Evolutionary conservation across 768 basidiomycete genomes (phyloP).

Genomic region (Lentinula raphanica): DNA sequence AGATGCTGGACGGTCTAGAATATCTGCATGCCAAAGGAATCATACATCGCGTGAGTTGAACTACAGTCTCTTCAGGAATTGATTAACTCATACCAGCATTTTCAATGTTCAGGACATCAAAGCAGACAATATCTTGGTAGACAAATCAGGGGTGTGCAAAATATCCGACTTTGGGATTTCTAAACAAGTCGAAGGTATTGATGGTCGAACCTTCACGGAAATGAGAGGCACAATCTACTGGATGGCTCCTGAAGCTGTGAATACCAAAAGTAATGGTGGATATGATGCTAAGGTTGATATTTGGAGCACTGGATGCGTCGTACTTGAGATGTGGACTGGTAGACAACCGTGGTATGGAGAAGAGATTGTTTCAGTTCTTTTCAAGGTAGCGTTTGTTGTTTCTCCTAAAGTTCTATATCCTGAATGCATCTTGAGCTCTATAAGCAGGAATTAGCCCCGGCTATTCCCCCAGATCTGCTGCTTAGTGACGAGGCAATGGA

Average conservation of each 20-base stretch:
- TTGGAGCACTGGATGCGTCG: slow-evolving; percentile 92
- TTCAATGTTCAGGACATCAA: slow-evolving; percentile 66
- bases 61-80: too few species aligned
- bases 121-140: slow-evolving; percentile 91
- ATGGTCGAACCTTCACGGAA: slow-evolving; percentile 60
- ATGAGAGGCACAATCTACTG: slow-evolving; percentile 93
- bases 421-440: slow-evolving; percentile 45
- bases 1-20: slow-evolving; percentile 81
- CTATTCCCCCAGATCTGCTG: slow-evolving; percentile 63
- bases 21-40: slow-evolving; percentile 86
- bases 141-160: slow-evolving; percentile 80
- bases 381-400: slow-evolving; percentile 51
- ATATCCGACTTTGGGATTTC: slow-evolving; percentile 97
- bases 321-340: slow-evolving; percentile 96
- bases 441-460: slow-evolving; percentile 62
- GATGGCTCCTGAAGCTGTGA: slow-evolving; percentile 91
- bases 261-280: slow-evolving; percentile 55
- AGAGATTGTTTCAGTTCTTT: slow-evolving; percentile 70
- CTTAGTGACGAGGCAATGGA: slow-evolving; percentile 61
- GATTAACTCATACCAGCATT: neutral
- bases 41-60: slow-evolving; percentile 64
- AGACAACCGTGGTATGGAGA: slow-evolving; percentile 79
- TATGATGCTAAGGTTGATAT: slow-evolving; percentile 96
- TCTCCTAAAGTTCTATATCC: neutral
- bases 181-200: slow-evolving; percentile 75